phyloP scores from a whole-genome alignment of 2,329 filamentous ascomycete genomes.

The Aspergillus flavus region DNA sequence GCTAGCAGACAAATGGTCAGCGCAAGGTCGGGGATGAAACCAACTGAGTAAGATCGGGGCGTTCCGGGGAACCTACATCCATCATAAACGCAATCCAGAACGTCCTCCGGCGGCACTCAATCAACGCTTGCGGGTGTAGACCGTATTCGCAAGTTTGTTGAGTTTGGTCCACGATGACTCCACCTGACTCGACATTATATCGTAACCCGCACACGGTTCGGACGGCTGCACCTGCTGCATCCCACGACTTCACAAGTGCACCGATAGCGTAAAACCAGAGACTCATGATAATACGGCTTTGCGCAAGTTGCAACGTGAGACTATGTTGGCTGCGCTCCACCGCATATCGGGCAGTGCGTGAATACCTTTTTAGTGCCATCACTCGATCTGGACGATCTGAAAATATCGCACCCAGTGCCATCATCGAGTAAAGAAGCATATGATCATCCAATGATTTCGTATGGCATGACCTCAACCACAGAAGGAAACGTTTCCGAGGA shows the following conservation, averaged over 20 bases:
- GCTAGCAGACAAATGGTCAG: constrained; percentile 38
- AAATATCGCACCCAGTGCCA: constrained; percentile 61
- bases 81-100: constrained; percentile 73
- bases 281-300: constrained; percentile 67
- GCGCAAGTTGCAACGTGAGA: constrained; percentile 66
- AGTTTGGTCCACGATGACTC: constrained; percentile 50
- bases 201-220: constrained; percentile 62
- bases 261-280: constrained; percentile 67
- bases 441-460: constrained; percentile 57
- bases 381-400: constrained; percentile 50
- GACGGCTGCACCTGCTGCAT: constrained; percentile 65
- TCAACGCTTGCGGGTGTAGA: constrained; percentile 59
- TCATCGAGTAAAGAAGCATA: constrained; percentile 63
- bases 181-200: constrained; percentile 64
- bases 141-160: constrained; percentile 57
- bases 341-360: constrained; percentile 61
- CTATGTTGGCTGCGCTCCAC: constrained; percentile 53
- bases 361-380: constrained; percentile 51
- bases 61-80: constrained; percentile 53
- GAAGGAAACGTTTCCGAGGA: constrained; percentile 55
- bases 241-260: constrained; percentile 62
- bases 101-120: constrained; percentile 69
- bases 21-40: constrained; percentile 10
- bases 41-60: constrained; percentile 11
- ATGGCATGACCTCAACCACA: constrained; percentile 55